Percentiles rank a stretch among this genome's conserved stretches.
Evolutionary conservation across 2,329 filamentous ascomycete genomes (phyloP).

Genomic region (Fusarium guadeloupense): DNA sequence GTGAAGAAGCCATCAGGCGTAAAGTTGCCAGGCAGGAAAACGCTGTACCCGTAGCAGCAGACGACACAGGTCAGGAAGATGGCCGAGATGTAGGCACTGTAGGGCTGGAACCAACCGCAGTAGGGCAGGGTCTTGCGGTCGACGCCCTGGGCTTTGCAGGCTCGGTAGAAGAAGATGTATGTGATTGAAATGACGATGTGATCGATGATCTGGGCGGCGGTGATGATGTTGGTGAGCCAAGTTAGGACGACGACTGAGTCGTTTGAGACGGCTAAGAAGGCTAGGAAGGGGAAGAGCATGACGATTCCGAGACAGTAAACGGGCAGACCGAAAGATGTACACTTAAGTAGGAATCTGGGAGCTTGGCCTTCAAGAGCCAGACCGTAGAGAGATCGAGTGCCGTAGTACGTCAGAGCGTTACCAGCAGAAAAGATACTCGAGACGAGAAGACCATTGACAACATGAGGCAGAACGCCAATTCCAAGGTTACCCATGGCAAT

Average conservation of each 20-base stretch:
- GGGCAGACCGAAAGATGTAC: slow-evolving; percentile 5
- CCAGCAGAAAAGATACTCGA: slow-evolving; percentile 5
- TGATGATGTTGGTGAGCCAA: slow-evolving; percentile 13
- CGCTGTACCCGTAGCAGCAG: slow-evolving; percentile 2
- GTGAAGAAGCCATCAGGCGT: slow-evolving; percentile 8
- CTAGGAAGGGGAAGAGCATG: slow-evolving; percentile 10
- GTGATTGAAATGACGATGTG: slow-evolving; percentile 6
- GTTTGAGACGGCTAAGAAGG: slow-evolving; percentile 9
- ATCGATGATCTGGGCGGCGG: slow-evolving; percentile 5
- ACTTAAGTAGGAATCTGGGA: slow-evolving; percentile 2
- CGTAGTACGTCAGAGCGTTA: slow-evolving; percentile 4
- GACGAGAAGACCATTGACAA: slow-evolving; percentile 4
- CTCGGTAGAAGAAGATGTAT: slow-evolving; percentile 11
- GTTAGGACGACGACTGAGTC: slow-evolving; percentile 1
- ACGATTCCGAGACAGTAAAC: slow-evolving; percentile 2
- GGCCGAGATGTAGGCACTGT: not conserved
- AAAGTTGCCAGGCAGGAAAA: not conserved
- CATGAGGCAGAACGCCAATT: slow-evolving; percentile 1
- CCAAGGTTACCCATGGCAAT: slow-evolving; percentile 10
- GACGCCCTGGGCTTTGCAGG: slow-evolving; percentile 5
- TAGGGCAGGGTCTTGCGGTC: slow-evolving; percentile 8
- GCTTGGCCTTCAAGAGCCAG: slow-evolving; percentile 9
- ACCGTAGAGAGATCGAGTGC: slow-evolving; percentile 3
- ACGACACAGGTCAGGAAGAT: slow-evolving; percentile 1
- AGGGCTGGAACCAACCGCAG: slow-evolving; percentile 6